A percentile compares a stretch with the other conserved stretches of the same genome.
These are phyloP conservation scores for Conticribra weissflogii DNA, from an alignment of 108 stramenopile genomes.

Conservation along the genomic window DNA sequence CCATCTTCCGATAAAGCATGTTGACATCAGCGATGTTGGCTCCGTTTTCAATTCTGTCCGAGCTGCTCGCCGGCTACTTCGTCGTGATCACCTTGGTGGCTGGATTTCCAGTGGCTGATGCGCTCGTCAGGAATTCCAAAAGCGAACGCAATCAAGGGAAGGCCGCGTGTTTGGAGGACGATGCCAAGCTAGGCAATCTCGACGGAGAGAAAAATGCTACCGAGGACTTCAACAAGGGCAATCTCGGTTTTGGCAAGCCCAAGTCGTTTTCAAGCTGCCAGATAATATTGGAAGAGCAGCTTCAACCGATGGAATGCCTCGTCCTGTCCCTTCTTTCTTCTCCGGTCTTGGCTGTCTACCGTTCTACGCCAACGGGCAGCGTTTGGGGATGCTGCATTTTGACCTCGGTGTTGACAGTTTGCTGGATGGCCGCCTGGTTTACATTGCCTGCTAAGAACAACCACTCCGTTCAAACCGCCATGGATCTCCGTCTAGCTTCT, in stretches of 20 bases:
- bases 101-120: slow-evolving; percentile 2
- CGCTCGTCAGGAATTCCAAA: not conserved
- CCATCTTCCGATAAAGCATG: no score
- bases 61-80: not conserved
- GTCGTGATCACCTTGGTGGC: slow-evolving; percentile 1
- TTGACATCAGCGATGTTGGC: no score
- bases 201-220: no score
- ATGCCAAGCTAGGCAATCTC: no score
- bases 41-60: not conserved
- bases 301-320: slow-evolving; percentile 13
- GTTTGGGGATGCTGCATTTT: slow-evolving; percentile 1
- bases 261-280: not conserved
- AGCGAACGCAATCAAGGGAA: no score
- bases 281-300: not conserved
- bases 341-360: slow-evolving; percentile 13
- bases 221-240: not conserved
- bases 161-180: no score
- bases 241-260: not conserved
- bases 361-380: slow-evolving; percentile 11
- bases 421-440: not conserved
- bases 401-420: not conserved
- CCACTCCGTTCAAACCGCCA: not conserved
- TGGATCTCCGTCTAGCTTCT: no score
- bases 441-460: not conserved
- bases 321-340: slow-evolving; percentile 14